Percentiles rank a stretch among this genome's conserved stretches.
Conservation (phyloP, 805 yeast species). For the Teunomyces pallodes region DNA sequence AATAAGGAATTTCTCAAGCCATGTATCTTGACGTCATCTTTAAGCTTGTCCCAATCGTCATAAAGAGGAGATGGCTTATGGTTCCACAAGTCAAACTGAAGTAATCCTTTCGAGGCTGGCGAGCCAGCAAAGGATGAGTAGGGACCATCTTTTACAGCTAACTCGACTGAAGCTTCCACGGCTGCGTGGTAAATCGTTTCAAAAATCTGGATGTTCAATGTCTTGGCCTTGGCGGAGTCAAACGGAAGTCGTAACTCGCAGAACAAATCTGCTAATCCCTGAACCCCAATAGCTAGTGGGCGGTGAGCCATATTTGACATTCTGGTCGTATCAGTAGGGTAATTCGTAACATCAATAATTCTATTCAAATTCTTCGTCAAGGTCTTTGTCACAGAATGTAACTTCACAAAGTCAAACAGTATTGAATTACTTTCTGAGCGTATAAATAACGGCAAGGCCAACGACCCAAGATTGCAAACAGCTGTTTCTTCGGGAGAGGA, state of each 20-base stretch:
- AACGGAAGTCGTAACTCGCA: constrained; percentile 79
- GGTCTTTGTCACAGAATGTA: constrained; percentile 77
- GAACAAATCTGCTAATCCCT: constrained; percentile 91
- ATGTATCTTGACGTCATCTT: constrained; percentile 51
- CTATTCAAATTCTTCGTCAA: constrained; percentile 74
- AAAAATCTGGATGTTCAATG: constrained; percentile 78
- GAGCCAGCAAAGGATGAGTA: constrained; percentile 79
- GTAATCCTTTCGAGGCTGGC: constrained; percentile 81
- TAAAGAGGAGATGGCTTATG: constrained; percentile 74
- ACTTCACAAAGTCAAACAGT: constrained; percentile 65
- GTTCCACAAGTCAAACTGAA: constrained; percentile 89
- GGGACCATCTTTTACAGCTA: constrained; percentile 66
- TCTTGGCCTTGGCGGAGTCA: constrained; percentile 76
- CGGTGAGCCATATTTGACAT: constrained; percentile 77
- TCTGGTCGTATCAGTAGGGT: constrained; percentile 79
- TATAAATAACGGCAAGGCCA: constrained; percentile 82
- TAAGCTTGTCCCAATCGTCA: constrained; percentile 76
- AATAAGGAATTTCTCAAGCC: constrained; percentile 87
- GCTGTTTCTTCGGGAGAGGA: constrained; percentile 92
- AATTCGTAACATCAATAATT: constrained; percentile 80
- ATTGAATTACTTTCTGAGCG: constrained; percentile 20
- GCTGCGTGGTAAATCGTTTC: constrained; percentile 97
- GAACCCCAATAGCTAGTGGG: constrained; percentile 98
- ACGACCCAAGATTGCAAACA: constrained; percentile 90
- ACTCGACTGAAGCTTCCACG: constrained; percentile 79